A percentile compares a stretch with the other conserved stretches of the same genome.
phyloP scores from a whole-genome alignment of 129 eudicot genomes.

The Lactuca sativa region DNA sequence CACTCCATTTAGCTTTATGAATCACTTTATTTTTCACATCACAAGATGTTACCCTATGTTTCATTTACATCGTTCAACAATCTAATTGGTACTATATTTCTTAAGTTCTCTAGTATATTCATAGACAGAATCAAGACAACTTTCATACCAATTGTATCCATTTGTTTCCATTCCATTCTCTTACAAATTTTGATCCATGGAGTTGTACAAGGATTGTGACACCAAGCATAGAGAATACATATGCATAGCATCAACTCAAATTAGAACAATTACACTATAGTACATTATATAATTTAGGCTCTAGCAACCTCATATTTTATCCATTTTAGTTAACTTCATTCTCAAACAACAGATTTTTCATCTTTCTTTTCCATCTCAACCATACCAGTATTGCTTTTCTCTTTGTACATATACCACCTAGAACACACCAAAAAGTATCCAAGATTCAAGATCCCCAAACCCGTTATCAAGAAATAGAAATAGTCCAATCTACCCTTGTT shows the following conservation, averaged over 20 bases:
- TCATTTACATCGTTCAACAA: too few species aligned
- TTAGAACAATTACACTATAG: constrained; percentile 3
- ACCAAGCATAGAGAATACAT: not conserved
- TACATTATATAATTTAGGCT: constrained; percentile 15
- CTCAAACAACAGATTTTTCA: constrained; percentile 30
- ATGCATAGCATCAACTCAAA: constrained; percentile 8
- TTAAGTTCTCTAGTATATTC: too few species aligned
- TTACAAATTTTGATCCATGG: not conserved
- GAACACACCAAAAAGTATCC: constrained; percentile 51
- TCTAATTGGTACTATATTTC: too few species aligned
- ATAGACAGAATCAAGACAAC: not conserved
- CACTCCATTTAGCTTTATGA: too few species aligned
- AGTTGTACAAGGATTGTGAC: not conserved
- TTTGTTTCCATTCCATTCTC: too few species aligned
- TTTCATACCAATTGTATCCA: too few species aligned
- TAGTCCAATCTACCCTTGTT: constrained; percentile 78
- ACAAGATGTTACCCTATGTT: too few species aligned
- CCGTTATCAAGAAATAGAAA: constrained; percentile 58
- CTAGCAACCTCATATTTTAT: constrained; percentile 3
- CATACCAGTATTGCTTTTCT: constrained; percentile 1
- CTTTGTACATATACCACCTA: constrained; percentile 71
- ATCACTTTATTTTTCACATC: too few species aligned
- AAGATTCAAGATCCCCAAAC: constrained; percentile 45
- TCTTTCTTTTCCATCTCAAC: constrained; percentile 41
- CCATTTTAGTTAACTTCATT: not conserved